These are phyloP conservation scores for Cryphonectria japonica DNA, from an alignment of 2,329 filamentous ascomycete species.

Conservation along the genomic window DNA sequence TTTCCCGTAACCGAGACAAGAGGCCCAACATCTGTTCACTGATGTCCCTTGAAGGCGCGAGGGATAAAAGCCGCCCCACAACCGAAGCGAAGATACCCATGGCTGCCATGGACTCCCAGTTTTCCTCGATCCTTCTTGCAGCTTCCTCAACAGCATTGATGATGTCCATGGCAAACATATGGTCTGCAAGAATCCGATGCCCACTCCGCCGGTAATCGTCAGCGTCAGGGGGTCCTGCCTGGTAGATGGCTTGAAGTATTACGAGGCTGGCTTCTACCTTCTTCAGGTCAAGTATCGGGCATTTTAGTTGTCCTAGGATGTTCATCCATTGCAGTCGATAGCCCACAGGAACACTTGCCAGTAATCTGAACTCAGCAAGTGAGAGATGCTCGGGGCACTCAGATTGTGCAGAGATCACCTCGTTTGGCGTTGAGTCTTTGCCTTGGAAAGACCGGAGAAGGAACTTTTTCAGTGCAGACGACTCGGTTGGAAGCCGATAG, in stretches of 20 bases:
- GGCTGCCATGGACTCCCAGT: conserved; percentile 53
- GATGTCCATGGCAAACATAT: conserved; percentile 40
- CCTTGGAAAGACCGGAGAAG: conserved; percentile 39
- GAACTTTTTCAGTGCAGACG: conserved; percentile 44
- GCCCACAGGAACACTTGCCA: conserved; percentile 54
- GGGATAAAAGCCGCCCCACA: conserved; percentile 46
- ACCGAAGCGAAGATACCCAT: conserved; percentile 46
- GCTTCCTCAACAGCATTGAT: conserved; percentile 39
- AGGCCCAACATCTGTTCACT: conserved; percentile 36
- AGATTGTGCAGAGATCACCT: conserved; percentile 53
- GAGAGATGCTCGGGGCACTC: conserved; percentile 53
- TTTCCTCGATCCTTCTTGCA: conserved; percentile 46
- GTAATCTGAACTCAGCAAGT: conserved; percentile 57
- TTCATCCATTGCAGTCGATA: conserved; percentile 58
- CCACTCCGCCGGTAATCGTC: conserved; percentile 35
- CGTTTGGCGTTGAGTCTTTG: conserved; percentile 46
- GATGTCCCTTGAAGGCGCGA: conserved; percentile 37
- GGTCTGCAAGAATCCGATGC: conserved; percentile 43
- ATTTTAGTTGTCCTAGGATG: conserved; percentile 54
- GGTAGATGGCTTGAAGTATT: conserved; percentile 52
- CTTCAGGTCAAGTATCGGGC: conserved; percentile 54
- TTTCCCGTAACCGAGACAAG: conserved; percentile 39
- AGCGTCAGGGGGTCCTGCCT: conserved; percentile 45
- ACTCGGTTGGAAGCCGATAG: conserved; percentile 41
- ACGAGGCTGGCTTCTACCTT: conserved; percentile 51